Base-by-base conservation (phyloP, 441 rosid genomes). In the Erodium chrysanthum region DNA sequence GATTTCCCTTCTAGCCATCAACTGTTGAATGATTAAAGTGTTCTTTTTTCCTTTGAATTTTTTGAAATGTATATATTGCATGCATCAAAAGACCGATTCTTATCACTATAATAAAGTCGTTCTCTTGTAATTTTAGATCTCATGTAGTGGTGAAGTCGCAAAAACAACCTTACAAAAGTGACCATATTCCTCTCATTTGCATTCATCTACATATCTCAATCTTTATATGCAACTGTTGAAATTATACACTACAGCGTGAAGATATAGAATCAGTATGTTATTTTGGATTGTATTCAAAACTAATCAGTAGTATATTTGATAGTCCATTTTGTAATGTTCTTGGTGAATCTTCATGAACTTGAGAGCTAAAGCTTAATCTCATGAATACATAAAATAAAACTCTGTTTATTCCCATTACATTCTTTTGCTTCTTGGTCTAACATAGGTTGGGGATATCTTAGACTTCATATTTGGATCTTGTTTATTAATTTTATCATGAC, bases 11-110 rank as follows among this genome's bases (percentile, higher is more conserved):
- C 58, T 12, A 50, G 58, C 58, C 58, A 50, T 50, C 58, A 50
- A 50, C 58, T 50, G 58, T 50, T 50, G 58, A 50, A 50, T 50
- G 58, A 50, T 15, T 12, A 17, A 50, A 50, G 21, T 50, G 58
- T 50, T 50, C 58, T 50, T 50, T 50, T 50, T 50, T 18, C 58
- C 21, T 50, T 18, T 18, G 8, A 6, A 50, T 6, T 6, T 17
- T 50, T 50, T 40, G 48, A 1, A 37, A 40, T 40, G 11, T 40
- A 40, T 40, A 1, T 12, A 11, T 40, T 40, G 4, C 48, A 40
- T 31, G 35, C 35, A 31, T 31, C 35, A 31, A 31, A 31, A 4
- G 35, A 31, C 6, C 35, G 35, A 31, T 2, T 31, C 35, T 31
- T 31, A 31, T 31, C 6, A 4, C 35, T 31, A 6, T 31, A 31